Evolutionary conservation across 2,329 filamentous ascomycete genomes (phyloP), one percentile per base, ranked within the genome.

Genomic region (Pseudogymnoascus sp.): DNA sequence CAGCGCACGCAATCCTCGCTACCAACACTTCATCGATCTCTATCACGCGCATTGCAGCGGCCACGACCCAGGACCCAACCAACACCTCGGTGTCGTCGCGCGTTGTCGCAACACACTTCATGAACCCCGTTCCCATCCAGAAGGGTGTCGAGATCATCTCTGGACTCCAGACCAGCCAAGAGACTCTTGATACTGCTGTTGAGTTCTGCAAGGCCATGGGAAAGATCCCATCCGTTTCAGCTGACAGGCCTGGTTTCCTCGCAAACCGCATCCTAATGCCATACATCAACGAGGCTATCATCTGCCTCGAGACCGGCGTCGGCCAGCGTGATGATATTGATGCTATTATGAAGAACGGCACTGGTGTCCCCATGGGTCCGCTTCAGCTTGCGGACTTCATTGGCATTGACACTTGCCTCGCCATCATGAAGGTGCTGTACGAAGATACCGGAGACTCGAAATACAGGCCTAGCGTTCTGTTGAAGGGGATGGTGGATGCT

Each of bases 11-110:
- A 62, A 90, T 99, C 68, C 83, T 99, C 35, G 93, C 94, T 4
- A 99, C 94, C 64, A 99, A 99, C 78, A 99, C 94, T 6, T 96
- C 91, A n/a, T 96, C 91, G 64, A 99, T 99, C 72, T 93, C 90
- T 63, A 97, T 99, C 74, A 99, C 94, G 43, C 89, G 88, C 71
- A 97, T 99, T 69, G 94, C 94, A 18, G 92, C 94, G 3, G 85
- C 92, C 8, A 93, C 93, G 0, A 88, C 86, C 25, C 79, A 80
- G 61, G 85, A 96, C 71, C 88, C 91, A 0, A 93, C 78, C 16
- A 89, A 96, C 70, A 86, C 90, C 22, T 87, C 86, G 43, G 89
- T 87, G 39, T 88, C 90, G 43, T 93, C 91, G 5, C 88, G 94
- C 57, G 94, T 99, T 8, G 85, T 99, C 61, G 91, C 90, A 59